Evolutionary conservation across 2,329 filamentous ascomycete genomes (phyloP), one percentile per base, ranked within the genome.

Genomic region (Penicillium sp.): DNA sequence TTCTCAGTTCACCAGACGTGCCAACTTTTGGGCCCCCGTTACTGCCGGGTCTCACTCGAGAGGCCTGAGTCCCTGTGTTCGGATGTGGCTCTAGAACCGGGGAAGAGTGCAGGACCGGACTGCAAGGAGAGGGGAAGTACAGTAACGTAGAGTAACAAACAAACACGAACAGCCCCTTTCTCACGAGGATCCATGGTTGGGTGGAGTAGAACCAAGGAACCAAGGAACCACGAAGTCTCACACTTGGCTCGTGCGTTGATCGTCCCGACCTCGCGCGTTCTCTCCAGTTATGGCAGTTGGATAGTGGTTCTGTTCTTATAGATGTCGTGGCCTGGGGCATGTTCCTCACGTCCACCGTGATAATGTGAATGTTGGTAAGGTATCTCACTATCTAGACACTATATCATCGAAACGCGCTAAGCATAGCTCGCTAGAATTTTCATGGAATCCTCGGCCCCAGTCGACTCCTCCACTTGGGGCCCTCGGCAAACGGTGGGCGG

Each of bases 241-340:
- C 27, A 45, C 46, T 42, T 50, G 51, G 51, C 51, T 50, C 46
- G 51, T 53, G 51, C 51, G 25, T 35, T 39, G 46, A 48, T 48
- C 46, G 46, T 36, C 33, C 33, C 20, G 20, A 4, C 20, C 20
- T 22, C 20, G 20, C 2, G 4, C 20, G 20, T 22, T 22, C 20
- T 22, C 20, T 22, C 20, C 20, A 4, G 2, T 22, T 22, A 4
- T 22, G 20, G 20, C 2, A 22, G 4, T 22, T 22, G 20, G 20
- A 2, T 22, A 4, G 20, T 22, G 20, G 20, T 33, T n/a, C 13
- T 3, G 25, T 27, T 33, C 4, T 13, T 13, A 33, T 33, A 14
- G 13, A 14, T 6, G 13, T 4, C 13, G 9, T 13, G 28, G 1
- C 10, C 2, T n/a, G 5, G 30, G 28, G 9, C 25, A 2, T 27